Base-by-base conservation (phyloP, 495 filamentous ascomycete genomes). In the Penicillium waksmanii region DNA sequence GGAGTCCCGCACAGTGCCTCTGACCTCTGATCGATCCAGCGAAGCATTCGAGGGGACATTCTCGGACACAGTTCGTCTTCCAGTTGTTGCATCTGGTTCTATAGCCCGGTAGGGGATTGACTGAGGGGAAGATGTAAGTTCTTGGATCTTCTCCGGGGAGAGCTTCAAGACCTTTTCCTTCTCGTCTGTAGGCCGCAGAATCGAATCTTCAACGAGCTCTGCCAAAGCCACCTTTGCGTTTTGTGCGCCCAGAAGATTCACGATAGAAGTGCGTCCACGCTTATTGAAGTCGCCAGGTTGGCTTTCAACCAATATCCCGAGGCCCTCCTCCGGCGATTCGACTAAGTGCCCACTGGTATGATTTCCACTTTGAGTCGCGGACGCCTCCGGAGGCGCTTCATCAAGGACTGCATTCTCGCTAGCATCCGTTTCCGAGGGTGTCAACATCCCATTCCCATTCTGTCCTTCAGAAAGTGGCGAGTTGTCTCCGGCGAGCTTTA, bases 101-200 rank as follows among this genome's bases (percentile, higher is more conserved):
- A 62, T 62, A 33, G 70, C 67, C 13, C 68, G 72, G 47, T 74
- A 68, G 1, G 83, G 81, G 11, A 84, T 75, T 19, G 80, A 84
- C 10, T 84, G 74, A 17, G 82, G 82, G 17, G 82, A 82, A 2
- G 82, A 82, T 23, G 80, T 83, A 31, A 85, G 74, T 55, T 82
- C 82, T 55, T 84, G 75, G 35, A 84, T 83, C 62, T 84, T 79
- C 46, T 74, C 72, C 18, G 80, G 75, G 6, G 81, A 81, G 35
- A 85, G 58, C 53, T 82, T 85, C 60, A 81, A 63, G n/a, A 82
- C 67, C 42, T 70, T 73, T 2, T 82, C 77, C 27, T 75, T 76
- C 15, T 77, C 72, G 18, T 66, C 62, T 2, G 58, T 11, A 5
- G 63, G 25, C n/a, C 44, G 48, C 13, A 50, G 55, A 10, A 57